phyloP scores from a whole-genome alignment of 805 yeast species.

The Candida vaughaniae region DNA sequence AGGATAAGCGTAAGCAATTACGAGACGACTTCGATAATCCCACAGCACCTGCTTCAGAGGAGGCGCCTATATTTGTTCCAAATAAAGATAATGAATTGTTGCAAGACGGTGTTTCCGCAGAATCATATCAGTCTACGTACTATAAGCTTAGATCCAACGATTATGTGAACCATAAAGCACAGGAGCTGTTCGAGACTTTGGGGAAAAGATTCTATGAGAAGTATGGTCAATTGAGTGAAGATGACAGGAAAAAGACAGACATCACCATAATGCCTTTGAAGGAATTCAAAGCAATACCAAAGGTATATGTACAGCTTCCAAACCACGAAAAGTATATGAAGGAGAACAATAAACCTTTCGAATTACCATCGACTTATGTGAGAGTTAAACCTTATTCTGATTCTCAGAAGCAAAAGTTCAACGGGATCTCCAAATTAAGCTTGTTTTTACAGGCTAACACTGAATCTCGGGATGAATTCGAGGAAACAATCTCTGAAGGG shows the following conservation, averaged over 20 bases:
- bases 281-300: conserved; percentile 28
- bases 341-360: conserved; percentile 27
- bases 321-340: conserved; percentile 28
- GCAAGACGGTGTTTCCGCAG: conserved; percentile 40
- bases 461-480: conserved; percentile 8
- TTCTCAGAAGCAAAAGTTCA: conserved; percentile 53
- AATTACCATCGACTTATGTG: conserved; percentile 28
- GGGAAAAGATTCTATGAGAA: conserved; percentile 19
- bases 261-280: conserved; percentile 22
- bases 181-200: conserved; percentile 19
- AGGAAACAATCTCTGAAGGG: conserved; percentile 38
- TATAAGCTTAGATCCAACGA: conserved; percentile 46
- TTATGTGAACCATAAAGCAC: conserved; percentile 38
- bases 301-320: conserved; percentile 32
- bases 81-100: conserved; percentile 46
- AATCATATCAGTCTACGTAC: conserved; percentile 54
- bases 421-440: conserved; percentile 71
- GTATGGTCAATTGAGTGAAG: conserved; percentile 2
- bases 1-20: conserved; percentile 14
- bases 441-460: conserved; percentile 40
- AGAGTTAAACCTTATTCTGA: conserved; percentile 62
- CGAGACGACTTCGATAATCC: conserved; percentile 13
- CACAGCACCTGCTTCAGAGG: conserved; percentile 2
- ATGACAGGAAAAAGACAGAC: conserved; percentile 3
- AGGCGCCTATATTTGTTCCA: conserved; percentile 17